Percentiles rank a stretch among this genome's conserved stretches.
Conservation (phyloP, 768 basidiomycete genomes). For the Xerocomellus amylosporus region DNA sequence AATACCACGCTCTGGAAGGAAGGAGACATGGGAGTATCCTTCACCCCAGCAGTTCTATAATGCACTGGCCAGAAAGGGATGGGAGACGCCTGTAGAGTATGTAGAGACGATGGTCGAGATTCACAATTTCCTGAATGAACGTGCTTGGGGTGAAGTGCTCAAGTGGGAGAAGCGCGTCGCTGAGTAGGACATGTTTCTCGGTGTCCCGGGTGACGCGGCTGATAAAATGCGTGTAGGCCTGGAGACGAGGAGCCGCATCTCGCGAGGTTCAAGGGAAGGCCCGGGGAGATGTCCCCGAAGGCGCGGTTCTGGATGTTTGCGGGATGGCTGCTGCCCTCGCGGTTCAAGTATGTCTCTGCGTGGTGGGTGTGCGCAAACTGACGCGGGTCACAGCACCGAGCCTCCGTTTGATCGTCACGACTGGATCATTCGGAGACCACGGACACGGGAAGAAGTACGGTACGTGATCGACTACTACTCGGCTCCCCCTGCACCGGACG, state of each 20-base stretch:
- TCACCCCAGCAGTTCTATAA: conserved; percentile 98
- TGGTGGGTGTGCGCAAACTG: background rate
- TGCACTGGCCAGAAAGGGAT: conserved; percentile 92
- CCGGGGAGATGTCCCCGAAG: conserved; percentile 93
- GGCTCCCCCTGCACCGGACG: conserved; percentile 83
- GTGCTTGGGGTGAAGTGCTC: conserved; percentile 92
- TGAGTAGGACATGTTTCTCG: conserved; percentile 14
- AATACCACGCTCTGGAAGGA: conserved; percentile 65
- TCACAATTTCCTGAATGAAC: conserved; percentile 96
- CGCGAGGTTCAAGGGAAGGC: conserved; percentile 82
- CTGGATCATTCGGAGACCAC: conserved; percentile 86
- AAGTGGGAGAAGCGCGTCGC: conserved; percentile 79
- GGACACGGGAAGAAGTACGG: conserved; percentile 78
- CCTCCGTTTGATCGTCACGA: conserved; percentile 98
- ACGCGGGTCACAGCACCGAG: conserved; percentile 55
- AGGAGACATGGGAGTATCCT: conserved; percentile 85
- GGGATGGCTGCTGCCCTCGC: conserved; percentile 84
- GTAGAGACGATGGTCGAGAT: conserved; percentile 97
- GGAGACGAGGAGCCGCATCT: conserved; percentile 65
- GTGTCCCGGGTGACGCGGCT: background rate
- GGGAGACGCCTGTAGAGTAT: conserved; percentile 96
- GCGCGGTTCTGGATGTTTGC: conserved; percentile 84
- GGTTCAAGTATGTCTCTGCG: conserved; percentile 70
- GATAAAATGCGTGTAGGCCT: conserved; percentile 36
- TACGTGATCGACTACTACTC: conserved; percentile 99